phyloP scores from a whole-genome alignment of 331 rosid species.

The Arachis monticola region DNA sequence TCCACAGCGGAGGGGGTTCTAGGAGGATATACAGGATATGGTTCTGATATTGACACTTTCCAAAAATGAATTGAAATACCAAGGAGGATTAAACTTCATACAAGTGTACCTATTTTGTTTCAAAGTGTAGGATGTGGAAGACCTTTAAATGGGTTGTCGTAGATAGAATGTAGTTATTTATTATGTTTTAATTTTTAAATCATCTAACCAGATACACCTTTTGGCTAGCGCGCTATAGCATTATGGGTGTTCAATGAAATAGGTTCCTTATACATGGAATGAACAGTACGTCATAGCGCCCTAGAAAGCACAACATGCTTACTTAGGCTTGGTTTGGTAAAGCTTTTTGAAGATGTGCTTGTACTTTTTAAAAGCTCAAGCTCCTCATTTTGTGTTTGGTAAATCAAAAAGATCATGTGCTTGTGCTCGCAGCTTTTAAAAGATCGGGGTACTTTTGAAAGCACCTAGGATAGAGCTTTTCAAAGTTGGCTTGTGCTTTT shows the following conservation, averaged over 20 bases:
- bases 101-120: conserved; percentile 6
- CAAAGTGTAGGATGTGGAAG: neutral
- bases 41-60: conserved; percentile 25
- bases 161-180: no score
- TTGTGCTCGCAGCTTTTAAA: no score
- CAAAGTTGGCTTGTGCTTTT: no score
- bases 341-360: no score
- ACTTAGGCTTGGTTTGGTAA: no score
- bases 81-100: conserved; percentile 10
- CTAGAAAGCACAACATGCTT: no score
- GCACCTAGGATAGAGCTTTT: no score
- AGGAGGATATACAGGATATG: conserved; percentile 28
- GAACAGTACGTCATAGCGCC: neutral
- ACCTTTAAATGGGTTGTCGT: neutral
- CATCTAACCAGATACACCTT: conserved; percentile 6
- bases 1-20: conserved; percentile 14
- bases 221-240: conserved; percentile 12
- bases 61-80: conserved; percentile 12
- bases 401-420: no score
- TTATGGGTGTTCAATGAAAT: conserved; percentile 17
- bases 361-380: no score
- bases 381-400: no score
- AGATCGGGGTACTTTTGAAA: no score
- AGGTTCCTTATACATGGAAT: conserved; percentile 16
- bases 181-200: neutral